Evolutionary conservation across 177 flowering plant genomes (phyloP).

Genomic region (Vitis hybrid): DNA sequence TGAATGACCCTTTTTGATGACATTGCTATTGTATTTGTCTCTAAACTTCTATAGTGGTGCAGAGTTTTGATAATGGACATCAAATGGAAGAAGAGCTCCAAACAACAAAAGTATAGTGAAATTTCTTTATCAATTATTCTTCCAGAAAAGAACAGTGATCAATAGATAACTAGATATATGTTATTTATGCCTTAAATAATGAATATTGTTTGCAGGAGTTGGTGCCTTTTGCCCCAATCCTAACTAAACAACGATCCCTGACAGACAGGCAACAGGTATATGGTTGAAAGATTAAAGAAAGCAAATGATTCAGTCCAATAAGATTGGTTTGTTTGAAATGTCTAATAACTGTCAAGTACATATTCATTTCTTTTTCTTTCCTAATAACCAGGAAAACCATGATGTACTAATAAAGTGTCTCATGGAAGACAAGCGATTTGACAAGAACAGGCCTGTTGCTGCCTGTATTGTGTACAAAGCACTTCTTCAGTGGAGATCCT

Average conservation of each 20-base stretch:
- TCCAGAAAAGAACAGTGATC: not conserved
- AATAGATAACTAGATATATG: not conserved
- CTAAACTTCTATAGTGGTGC: slow-evolving; percentile 20
- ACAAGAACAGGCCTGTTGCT: slow-evolving; percentile 56
- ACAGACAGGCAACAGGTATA: slow-evolving; percentile 81
- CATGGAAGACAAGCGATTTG: slow-evolving; percentile 59
- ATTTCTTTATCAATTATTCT: not conserved
- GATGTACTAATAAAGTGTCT: slow-evolving; percentile 73
- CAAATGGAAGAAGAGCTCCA: slow-evolving; percentile 33
- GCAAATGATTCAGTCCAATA: not conserved
- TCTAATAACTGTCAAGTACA: not conserved
- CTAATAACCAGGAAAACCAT: slow-evolving; percentile 60
- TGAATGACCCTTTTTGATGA: not conserved
- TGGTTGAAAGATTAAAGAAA: slow-evolving; percentile 4
- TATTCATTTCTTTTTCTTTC: not conserved
- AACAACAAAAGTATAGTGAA: slow-evolving; percentile 28
- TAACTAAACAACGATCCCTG: slow-evolving; percentile 70
- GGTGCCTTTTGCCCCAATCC: slow-evolving; percentile 23
- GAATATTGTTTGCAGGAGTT: slow-evolving; percentile 47
- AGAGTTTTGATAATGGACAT: slow-evolving; percentile 60
- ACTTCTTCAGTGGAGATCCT: slow-evolving; percentile 84
- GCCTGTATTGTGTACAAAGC: slow-evolving; percentile 65
- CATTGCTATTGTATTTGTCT: not conserved
- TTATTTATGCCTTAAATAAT: not conserved
- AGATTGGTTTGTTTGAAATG: not conserved